phyloP scores from a whole-genome alignment of 306 rosid species.

The Erythrophleum fordii region DNA sequence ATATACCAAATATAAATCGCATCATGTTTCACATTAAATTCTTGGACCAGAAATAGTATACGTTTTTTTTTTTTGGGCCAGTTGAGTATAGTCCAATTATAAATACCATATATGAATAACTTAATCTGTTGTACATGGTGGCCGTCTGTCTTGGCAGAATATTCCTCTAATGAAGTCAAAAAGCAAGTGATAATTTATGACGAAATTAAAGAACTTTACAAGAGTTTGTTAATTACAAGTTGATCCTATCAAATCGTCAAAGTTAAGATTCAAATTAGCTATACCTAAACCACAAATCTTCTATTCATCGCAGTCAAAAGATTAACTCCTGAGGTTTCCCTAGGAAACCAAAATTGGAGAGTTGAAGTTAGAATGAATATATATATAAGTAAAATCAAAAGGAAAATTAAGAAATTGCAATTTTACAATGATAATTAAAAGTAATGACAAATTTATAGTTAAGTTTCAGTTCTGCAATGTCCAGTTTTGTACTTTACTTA shows the following conservation, averaged over 20 bases:
- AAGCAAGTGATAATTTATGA: not conserved
- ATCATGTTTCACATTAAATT: too few species aligned
- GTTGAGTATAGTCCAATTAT: not conserved
- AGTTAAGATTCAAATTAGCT: not conserved
- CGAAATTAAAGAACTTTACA: not conserved
- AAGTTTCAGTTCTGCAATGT: too few species aligned
- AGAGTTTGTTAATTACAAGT: not conserved
- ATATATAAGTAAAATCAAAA: not conserved
- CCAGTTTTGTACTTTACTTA: not conserved
- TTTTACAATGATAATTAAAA: not conserved
- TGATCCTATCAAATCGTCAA: not conserved
- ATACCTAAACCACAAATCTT: not conserved
- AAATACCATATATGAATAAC: too few species aligned
- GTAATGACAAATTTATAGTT: too few species aligned
- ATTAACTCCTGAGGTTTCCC: not conserved
- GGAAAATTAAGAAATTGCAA: too few species aligned
- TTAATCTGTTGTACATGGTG: not conserved
- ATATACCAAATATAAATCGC: too few species aligned
- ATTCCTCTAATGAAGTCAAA: not conserved
- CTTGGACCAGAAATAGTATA: too few species aligned
- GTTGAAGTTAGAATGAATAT: not conserved
- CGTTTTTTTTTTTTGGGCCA: too few species aligned
- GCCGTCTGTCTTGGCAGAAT: not conserved
- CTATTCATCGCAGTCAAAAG: not conserved
- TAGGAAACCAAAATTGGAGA: too few species aligned